phyloP scores from a whole-genome alignment of 495 filamentous ascomycete genomes.

The Hypoxylon fragiforme region DNA sequence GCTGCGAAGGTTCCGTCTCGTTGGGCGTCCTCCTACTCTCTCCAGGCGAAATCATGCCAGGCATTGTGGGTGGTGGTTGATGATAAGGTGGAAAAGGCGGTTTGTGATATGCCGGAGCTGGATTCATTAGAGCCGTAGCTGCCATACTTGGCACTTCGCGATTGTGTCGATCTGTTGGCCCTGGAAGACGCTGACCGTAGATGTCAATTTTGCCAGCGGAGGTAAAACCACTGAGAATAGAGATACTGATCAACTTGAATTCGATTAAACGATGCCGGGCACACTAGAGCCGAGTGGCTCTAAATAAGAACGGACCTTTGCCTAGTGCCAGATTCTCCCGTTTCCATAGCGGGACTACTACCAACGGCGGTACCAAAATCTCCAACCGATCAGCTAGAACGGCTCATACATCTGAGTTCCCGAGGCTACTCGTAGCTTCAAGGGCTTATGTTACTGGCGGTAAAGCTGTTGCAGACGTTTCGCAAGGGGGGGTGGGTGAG shows the following conservation, averaged over 20 bases:
- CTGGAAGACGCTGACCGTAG: constrained; percentile 41
- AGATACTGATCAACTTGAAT: constrained; percentile 36
- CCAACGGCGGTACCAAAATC: constrained; percentile 38
- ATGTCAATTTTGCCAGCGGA: constrained; percentile 38
- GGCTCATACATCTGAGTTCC: constrained; percentile 39
- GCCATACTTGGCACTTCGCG: constrained; percentile 51
- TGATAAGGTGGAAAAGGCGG: constrained; percentile 45
- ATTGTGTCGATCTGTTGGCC: constrained; percentile 41
- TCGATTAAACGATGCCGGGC: constrained; percentile 16
- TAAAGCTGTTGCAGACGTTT: constrained; percentile 1
- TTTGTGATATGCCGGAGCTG: constrained; percentile 48
- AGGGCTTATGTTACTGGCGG: constrained; percentile 15
- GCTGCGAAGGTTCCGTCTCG: constrained; percentile 43
- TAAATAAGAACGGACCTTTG: constrained; percentile 51
- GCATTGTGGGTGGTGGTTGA: constrained; percentile 42
- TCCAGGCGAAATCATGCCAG: constrained; percentile 51
- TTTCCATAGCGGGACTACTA: constrained; percentile 55
- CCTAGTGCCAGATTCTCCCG: constrained; percentile 52
- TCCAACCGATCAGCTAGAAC: constrained; percentile 36
- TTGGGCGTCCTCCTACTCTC: constrained; percentile 49
- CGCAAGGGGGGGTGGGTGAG: background rate
- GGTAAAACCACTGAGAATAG: constrained; percentile 34
- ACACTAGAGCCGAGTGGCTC: constrained; percentile 27
- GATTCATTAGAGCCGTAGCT: constrained; percentile 50
- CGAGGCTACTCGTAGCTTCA: constrained; percentile 14